phyloP scores from a whole-genome alignment of 352 stramenopile species.

The Globisporangium okanoganense region DNA sequence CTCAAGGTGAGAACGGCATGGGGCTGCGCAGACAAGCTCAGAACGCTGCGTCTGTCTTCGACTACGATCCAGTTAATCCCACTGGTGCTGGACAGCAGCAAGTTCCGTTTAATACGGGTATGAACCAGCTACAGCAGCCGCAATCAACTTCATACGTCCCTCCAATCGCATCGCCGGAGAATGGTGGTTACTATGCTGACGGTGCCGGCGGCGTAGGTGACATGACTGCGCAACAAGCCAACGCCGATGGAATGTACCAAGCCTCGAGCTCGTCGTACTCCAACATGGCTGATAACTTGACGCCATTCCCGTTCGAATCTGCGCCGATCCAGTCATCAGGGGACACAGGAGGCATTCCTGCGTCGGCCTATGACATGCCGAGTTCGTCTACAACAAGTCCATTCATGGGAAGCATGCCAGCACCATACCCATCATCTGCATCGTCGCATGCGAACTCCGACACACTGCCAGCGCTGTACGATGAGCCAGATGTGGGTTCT shows the following conservation, averaged over 20 bases:
- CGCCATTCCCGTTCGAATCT: conserved; percentile 29
- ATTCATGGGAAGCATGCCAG: conserved; percentile 32
- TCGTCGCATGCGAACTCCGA: conserved; percentile 22
- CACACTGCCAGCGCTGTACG: conserved; percentile 25
- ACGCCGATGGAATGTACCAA: conserved; percentile 8
- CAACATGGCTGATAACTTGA: conserved; percentile 20
- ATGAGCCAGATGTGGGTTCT: conserved; percentile 10
- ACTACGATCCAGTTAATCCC: conserved; percentile 8
- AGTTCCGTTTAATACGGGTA: conserved; percentile 1
- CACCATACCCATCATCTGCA: conserved; percentile 18
- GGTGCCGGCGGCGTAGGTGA: not conserved
- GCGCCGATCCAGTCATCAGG: conserved; percentile 19
- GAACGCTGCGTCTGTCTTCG: conserved; percentile 6
- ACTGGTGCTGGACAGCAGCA: not conserved
- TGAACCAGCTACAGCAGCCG: conserved; percentile 11
- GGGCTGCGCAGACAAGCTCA: conserved; percentile 13
- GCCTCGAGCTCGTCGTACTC: not conserved
- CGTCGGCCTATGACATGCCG: conserved; percentile 22
- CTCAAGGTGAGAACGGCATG: conserved; percentile 5
- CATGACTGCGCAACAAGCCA: conserved; percentile 6
- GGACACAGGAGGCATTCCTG: conserved; percentile 8
- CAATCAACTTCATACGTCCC: conserved; percentile 19
- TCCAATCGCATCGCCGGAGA: conserved; percentile 1
- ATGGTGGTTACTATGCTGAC: conserved; percentile 8
- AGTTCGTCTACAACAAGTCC: conserved; percentile 16